phyloP scores from a whole-genome alignment of 202 grass and related monocot species.

The Carex arenaria region DNA sequence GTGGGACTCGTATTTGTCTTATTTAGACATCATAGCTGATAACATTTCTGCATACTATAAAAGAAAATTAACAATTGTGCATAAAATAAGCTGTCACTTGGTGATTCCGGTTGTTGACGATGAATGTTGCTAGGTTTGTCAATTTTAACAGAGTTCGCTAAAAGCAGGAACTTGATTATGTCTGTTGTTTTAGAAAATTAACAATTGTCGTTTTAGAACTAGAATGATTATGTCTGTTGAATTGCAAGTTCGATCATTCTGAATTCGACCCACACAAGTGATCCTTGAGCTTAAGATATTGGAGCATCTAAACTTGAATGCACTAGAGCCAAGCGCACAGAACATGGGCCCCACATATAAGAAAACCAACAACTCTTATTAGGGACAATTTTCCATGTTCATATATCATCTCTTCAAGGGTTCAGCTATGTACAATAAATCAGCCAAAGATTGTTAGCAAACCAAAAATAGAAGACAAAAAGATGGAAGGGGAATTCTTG shows the following conservation, averaged over 20 bases:
- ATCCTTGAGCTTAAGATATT: not conserved
- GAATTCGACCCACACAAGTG: not conserved
- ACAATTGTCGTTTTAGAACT: too few species aligned
- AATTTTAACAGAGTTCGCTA: not conserved
- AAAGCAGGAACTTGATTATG: not conserved
- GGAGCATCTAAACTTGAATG: not conserved
- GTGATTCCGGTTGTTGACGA: not conserved
- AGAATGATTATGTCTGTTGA: not conserved
- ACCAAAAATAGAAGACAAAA: not conserved
- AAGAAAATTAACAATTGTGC: not conserved
- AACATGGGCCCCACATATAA: slow-evolving; percentile 16
- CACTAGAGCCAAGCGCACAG: not conserved
- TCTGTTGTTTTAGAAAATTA: not conserved
- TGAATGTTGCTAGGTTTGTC: not conserved
- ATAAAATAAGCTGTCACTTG: not conserved
- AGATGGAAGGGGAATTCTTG: slow-evolving; percentile 7
- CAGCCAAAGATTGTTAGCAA: not conserved
- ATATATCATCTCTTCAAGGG: not conserved
- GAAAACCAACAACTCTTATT: slow-evolving; percentile 10
- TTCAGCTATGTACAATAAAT: not conserved
- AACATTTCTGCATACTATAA: not conserved
- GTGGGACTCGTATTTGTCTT: not conserved
- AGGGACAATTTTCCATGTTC: slow-evolving; percentile 18
- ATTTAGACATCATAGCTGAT: not conserved
- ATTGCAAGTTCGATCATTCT: not conserved